A percentile compares a stretch with the other conserved stretches of the same genome.
Conservation (phyloP, 2,329 filamentous ascomycete genomes). For the Elsinoe australis region DNA sequence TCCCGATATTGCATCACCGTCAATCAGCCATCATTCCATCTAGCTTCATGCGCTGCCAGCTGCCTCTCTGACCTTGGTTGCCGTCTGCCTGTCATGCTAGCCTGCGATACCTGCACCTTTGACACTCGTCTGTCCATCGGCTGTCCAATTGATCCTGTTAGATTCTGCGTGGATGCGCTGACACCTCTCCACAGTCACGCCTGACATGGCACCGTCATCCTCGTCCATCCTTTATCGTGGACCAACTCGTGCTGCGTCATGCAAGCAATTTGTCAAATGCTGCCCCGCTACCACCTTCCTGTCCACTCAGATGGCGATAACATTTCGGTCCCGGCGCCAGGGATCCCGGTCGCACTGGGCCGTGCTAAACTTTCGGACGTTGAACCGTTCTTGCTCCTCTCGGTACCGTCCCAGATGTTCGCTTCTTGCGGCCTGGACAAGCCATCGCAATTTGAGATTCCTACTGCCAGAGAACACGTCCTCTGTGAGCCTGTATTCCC, state of each 20-base stretch:
- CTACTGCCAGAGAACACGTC: neutral
- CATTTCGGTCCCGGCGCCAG: slow-evolving; percentile 1
- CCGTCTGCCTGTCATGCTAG: neutral
- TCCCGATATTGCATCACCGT: slow-evolving; percentile 5
- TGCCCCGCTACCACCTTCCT: slow-evolving; percentile 1
- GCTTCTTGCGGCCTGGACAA: slow-evolving; percentile 2
- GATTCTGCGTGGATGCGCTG: too few species aligned
- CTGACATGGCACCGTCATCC: neutral
- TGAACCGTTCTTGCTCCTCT: slow-evolving; percentile 14
- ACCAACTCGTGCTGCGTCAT: slow-evolving; percentile 2
- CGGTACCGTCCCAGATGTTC: slow-evolving; percentile 15
- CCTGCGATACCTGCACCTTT: slow-evolving; percentile 1
- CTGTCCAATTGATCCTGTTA: neutral
- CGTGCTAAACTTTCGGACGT: slow-evolving; percentile 11
- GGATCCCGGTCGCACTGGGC: neutral
- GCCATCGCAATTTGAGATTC: slow-evolving; percentile 6
- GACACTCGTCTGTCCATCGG: neutral
- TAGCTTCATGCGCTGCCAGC: slow-evolving; percentile 3
- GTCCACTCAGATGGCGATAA: slow-evolving; percentile 2
- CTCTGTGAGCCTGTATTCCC: neutral
- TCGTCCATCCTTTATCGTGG: neutral
- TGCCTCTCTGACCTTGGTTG: slow-evolving; percentile 6
- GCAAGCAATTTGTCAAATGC: slow-evolving; percentile 16
- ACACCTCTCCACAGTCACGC: too few species aligned
- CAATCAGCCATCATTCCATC: neutral